Evolutionary conservation across 495 filamentous ascomycete genomes (phyloP).

Genomic region (Aspergillus asperescens): DNA sequence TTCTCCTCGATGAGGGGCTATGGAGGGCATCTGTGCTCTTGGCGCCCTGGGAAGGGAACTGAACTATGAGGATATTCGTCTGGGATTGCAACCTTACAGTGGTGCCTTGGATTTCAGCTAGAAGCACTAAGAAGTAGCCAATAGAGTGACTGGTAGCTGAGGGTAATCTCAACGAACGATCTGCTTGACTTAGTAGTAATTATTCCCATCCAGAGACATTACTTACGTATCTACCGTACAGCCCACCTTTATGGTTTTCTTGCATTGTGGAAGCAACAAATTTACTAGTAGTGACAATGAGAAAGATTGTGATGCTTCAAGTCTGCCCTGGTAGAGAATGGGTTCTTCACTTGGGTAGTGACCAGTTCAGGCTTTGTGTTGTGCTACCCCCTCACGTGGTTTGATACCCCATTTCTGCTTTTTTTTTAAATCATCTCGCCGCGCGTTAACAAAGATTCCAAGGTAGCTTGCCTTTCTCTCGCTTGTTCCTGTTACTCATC

Average conservation of each 20-base stretch:
- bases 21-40: neutral
- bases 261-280: too few relatives aligned
- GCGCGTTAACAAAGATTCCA: too few relatives aligned
- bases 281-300: too few relatives aligned
- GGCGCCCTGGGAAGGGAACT: neutral
- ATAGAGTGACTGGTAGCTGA: neutral
- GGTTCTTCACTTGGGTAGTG: neutral
- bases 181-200: too few relatives aligned
- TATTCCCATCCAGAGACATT: too few relatives aligned
- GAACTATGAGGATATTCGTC: too few relatives aligned
- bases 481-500: neutral
- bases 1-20: neutral
- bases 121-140: neutral
- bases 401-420: neutral
- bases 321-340: too few relatives aligned
- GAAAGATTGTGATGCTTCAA: too few relatives aligned
- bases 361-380: neutral
- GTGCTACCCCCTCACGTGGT: conserved; percentile 1
- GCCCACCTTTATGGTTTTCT: too few relatives aligned
- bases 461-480: neutral
- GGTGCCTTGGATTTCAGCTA: neutral
- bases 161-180: neutral
- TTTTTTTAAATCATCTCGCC: too few relatives aligned
- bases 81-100: too few relatives aligned
- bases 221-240: too few relatives aligned